Percentiles rank a stretch among this genome's conserved stretches.
Evolutionary conservation across 2,329 filamentous ascomycete genomes (phyloP).

Genomic region (Apiospora arundinis): DNA sequence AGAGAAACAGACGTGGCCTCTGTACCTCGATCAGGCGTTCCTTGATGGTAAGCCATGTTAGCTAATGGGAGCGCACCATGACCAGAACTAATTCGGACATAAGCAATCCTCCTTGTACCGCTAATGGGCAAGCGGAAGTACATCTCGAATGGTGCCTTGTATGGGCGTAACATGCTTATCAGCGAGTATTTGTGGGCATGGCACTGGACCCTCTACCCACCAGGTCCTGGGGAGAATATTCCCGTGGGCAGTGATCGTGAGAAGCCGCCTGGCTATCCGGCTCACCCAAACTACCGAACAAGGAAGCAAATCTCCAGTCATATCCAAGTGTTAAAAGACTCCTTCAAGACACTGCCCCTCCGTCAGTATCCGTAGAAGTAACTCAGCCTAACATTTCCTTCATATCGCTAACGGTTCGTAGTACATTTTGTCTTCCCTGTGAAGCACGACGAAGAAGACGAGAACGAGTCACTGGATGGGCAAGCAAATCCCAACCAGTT

Average conservation of each 20-base stretch:
- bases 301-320: conserved; percentile 73
- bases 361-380: conserved; percentile 53
- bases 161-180: conserved; percentile 74
- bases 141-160: conserved; percentile 66
- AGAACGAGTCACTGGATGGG: conserved; percentile 42
- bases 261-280: conserved; percentile 25
- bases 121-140: conserved; percentile 72
- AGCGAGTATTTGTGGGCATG: conserved; percentile 70
- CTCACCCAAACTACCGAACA: conserved; percentile 44
- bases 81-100: neutral
- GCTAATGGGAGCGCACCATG: no score
- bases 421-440: conserved; percentile 67
- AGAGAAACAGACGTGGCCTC: conserved; percentile 65
- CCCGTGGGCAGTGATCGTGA: conserved; percentile 53
- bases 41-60: conserved; percentile 67
- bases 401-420: conserved; percentile 35
- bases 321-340: conserved; percentile 73
- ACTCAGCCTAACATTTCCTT: neutral
- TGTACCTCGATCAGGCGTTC: conserved; percentile 69
- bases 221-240: conserved; percentile 45
- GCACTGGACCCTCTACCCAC: conserved; percentile 51
- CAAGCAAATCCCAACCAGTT: conserved; percentile 56
- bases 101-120: conserved; percentile 54
- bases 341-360: conserved; percentile 66
- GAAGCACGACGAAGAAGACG: conserved; percentile 58